phyloP scores from a whole-genome alignment of 169 alveolate genomes.

The Cryptosporidium felis region DNA sequence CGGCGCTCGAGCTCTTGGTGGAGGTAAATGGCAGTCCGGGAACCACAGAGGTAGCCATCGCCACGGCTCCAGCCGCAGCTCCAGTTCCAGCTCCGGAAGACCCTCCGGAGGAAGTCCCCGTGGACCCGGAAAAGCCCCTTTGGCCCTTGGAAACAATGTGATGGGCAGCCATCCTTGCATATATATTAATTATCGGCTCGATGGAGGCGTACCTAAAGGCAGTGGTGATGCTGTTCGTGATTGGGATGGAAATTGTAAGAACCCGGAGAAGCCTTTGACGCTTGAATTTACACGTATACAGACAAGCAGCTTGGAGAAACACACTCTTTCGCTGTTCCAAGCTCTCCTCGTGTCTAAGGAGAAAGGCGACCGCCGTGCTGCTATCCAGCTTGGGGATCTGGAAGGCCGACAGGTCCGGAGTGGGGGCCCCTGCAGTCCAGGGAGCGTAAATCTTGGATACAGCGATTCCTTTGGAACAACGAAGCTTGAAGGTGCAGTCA shows the following conservation, averaged over 20 bases:
- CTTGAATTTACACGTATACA: constrained; percentile 62
- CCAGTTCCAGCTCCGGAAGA: constrained; percentile 9
- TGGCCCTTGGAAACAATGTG: constrained; percentile 64
- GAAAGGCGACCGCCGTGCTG: constrained; percentile 71
- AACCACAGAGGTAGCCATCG: not conserved
- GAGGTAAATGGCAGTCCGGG: constrained; percentile 54
- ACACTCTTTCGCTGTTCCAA: constrained; percentile 76
- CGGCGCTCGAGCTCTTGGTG: not conserved
- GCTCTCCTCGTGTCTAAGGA: constrained; percentile 73
- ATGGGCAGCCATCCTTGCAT: constrained; percentile 71
- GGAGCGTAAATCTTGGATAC: constrained; percentile 74
- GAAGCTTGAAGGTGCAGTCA: constrained; percentile 70
- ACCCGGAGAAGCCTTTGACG: constrained; percentile 43
- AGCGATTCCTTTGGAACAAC: constrained; percentile 72
- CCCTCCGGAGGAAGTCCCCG: not conserved
- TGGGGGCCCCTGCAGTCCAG: constrained; percentile 75
- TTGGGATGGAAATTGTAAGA: constrained; percentile 50
- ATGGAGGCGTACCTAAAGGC: constrained; percentile 70
- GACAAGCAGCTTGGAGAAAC: constrained; percentile 76
- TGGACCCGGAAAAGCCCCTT: not conserved
- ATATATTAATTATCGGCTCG: constrained; percentile 42
- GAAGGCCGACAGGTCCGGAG: constrained; percentile 74
- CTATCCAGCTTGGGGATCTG: constrained; percentile 76
- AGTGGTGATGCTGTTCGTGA: constrained; percentile 51
- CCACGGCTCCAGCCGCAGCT: not conserved